A percentile compares a stretch with the other conserved stretches of the same genome.
phyloP scores from a whole-genome alignment of 768 basidiomycete genomes.

The Pholiota molesta region DNA sequence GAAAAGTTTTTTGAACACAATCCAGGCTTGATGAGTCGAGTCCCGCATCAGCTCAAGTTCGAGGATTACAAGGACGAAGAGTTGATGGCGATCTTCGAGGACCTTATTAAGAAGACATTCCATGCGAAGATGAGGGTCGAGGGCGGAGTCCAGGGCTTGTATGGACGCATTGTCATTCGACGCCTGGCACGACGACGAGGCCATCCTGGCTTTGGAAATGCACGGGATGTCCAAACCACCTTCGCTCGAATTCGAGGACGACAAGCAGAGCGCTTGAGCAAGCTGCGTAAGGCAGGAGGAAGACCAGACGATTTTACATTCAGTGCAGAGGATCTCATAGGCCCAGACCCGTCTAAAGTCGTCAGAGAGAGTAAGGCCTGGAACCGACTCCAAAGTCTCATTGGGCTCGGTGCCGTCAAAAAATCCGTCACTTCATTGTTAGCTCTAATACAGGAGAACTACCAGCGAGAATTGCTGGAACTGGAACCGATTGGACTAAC shows the following conservation, averaged over 20 bases:
- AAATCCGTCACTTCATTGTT: conserved; percentile 51
- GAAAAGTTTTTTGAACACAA: conserved; percentile 80
- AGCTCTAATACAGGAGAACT: conserved; percentile 52
- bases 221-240: conserved; percentile 58
- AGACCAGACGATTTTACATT: conserved; percentile 54
- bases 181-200: conserved; percentile 65
- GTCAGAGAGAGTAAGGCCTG: conserved; percentile 49
- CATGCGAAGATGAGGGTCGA: conserved; percentile 56
- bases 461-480: conserved; percentile 60
- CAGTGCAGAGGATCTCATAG: conserved; percentile 59
- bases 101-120: conserved; percentile 48
- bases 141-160: conserved; percentile 55
- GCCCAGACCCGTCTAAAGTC: conserved; percentile 60
- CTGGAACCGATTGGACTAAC: conserved; percentile 53
- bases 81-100: conserved; percentile 56
- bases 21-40: conserved; percentile 69
- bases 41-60: conserved; percentile 63
- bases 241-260: conserved; percentile 49
- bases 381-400: conserved; percentile 52
- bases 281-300: conserved; percentile 41
- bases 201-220: conserved; percentile 67
- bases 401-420: conserved; percentile 62
- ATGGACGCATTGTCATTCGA: conserved; percentile 55
- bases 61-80: conserved; percentile 63
- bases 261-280: conserved; percentile 53